Evolutionary conservation across 352 stramenopile species (phyloP), one percentile per base, ranked within the genome.

Genomic region (Plasmopara halstedii): DNA sequence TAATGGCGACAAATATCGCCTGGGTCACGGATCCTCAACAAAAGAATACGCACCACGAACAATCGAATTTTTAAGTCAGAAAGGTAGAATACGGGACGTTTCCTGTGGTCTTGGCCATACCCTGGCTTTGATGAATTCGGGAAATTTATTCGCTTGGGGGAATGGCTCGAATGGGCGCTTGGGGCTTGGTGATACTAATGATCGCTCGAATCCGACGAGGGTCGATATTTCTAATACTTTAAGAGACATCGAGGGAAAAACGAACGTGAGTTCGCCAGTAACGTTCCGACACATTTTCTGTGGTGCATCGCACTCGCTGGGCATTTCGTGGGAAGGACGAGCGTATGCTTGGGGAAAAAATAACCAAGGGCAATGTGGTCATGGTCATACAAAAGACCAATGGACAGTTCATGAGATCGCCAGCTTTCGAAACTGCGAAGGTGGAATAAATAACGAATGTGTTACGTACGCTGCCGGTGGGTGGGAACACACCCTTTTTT

Each of bases 401-500:
- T 66, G 71, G 42, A 70, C 35, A 0, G 59, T 80, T 15, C 60
- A 76, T 22, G 65, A 85, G 41, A 62, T 92, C 33, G 44, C 50
- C 22, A 72, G 57, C 36, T 92, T 89, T 8, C 64, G 74, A 33
- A 47, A 67, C 0, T 70, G 69, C 21, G 71, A 74, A 41, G 49
- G 65, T 7, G 67, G 66, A 26, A 29, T 29, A 6, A 10, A 29
- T 29, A 29, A 29, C 11, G 69, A 85, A 41, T 57, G 47, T 6
- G 36, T 89, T 10, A 44, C 68, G 23, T 69, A 75, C 21, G 69
- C 70, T 33, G 75, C 77, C 8, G 80, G 80, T 23, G 80, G 82
- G 0, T 93, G 82, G 82, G 82, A 93, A 32, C 82, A 93, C 38
- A 85, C 82, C 10, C 45, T 93, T 14, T 88, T 88, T 50, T 86